These are phyloP conservation scores for Phytopythium kandeliae DNA, from an alignment of 352 stramenopile species.

Conservation along the genomic window DNA sequence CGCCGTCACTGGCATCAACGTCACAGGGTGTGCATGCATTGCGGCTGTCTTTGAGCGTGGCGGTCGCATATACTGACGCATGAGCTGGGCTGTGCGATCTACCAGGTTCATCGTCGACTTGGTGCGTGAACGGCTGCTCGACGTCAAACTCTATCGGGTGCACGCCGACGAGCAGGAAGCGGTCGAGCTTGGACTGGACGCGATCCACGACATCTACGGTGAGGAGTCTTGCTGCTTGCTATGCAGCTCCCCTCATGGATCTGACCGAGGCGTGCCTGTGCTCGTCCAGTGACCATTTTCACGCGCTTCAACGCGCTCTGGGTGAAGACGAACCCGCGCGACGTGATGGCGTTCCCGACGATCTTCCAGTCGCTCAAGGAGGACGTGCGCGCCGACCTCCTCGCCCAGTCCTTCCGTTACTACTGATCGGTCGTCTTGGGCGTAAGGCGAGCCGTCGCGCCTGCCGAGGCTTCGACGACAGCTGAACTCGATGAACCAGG, in stretches of 20 bases:
- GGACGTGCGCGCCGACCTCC: slow-evolving; percentile 50
- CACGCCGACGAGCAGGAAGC: slow-evolving; percentile 17
- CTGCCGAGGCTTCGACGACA: no score
- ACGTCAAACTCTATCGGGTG: slow-evolving; percentile 61
- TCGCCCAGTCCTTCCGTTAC: slow-evolving; percentile 58
- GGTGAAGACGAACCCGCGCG: slow-evolving; percentile 73
- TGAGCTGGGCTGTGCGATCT: background rate
- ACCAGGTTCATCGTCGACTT: slow-evolving; percentile 70
- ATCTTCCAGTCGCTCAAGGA: slow-evolving; percentile 82
- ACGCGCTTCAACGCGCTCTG: slow-evolving; percentile 81
- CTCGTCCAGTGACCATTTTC: slow-evolving; percentile 52
- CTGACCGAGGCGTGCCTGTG: no score
- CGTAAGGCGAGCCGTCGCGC: no score
- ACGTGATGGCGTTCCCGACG: slow-evolving; percentile 81
- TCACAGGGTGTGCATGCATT: slow-evolving; percentile 40
- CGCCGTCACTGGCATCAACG: slow-evolving; percentile 82
- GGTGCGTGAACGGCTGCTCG: slow-evolving; percentile 66
- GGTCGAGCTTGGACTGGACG: slow-evolving; percentile 32
- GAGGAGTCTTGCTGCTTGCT: no score
- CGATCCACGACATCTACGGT: slow-evolving; percentile 79
- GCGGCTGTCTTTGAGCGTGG: background rate
- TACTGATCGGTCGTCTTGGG: slow-evolving; percentile 17
- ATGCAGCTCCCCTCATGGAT: no score
- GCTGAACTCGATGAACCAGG: background rate
- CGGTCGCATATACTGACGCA: background rate